Evolutionary conservation across 345 rosid species (phyloP).

Genomic region (Heritiera fomes): DNA sequence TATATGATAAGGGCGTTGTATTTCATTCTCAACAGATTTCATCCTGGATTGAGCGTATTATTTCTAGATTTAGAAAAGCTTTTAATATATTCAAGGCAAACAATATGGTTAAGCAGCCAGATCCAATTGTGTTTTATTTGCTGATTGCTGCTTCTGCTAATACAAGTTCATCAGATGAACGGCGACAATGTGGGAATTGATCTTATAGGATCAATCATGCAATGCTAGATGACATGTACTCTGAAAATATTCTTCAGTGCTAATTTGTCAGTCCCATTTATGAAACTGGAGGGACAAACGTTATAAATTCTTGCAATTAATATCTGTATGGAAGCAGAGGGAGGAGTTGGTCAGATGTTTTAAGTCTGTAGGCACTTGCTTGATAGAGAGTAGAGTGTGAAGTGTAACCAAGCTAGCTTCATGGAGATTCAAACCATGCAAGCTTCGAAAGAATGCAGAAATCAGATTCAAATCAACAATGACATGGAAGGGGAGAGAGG

Average conservation of each 20-base stretch:
- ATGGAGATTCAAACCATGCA: too few relatives aligned
- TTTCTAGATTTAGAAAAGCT: neutral
- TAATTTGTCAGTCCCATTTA: constrained; percentile 20
- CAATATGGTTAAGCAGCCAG: neutral
- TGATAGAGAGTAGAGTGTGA: neutral
- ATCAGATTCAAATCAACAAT: too few relatives aligned
- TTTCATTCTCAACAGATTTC: neutral
- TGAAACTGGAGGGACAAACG: constrained; percentile 1
- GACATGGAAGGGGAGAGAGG: too few relatives aligned
- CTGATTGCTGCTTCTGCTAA: neutral
- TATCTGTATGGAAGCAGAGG: constrained; percentile 11
- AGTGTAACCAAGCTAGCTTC: too few relatives aligned
- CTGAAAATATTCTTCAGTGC: neutral
- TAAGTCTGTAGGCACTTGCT: neutral
- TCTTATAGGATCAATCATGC: too few relatives aligned
- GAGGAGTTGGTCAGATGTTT: neutral
- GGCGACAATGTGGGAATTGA: too few relatives aligned
- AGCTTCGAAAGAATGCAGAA: too few relatives aligned
- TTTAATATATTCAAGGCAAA: neutral
- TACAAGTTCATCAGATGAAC: neutral
- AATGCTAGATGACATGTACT: neutral
- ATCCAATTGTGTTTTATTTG: neutral
- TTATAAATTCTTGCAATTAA: constrained; percentile 11
- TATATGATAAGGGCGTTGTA: neutral
- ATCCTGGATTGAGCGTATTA: neutral